Evolutionary conservation across 495 filamentous ascomycete genomes (phyloP).

Genomic region (Haplographium delicatum): DNA sequence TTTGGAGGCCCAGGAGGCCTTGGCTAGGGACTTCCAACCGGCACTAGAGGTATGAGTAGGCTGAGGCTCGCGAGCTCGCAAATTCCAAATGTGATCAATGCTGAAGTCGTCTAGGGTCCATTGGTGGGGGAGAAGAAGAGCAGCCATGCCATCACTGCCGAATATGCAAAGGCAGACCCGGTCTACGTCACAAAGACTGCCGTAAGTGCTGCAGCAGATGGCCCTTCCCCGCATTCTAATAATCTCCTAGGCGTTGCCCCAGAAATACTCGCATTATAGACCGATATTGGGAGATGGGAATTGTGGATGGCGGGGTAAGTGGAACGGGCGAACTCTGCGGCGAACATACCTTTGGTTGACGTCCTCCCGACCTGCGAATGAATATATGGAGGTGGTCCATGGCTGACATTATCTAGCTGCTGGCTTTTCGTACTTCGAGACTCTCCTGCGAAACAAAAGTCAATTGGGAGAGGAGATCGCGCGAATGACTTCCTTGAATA

Average conservation of each 20-base stretch:
- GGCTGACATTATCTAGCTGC: slow-evolving; percentile 54
- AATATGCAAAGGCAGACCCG: slow-evolving; percentile 90
- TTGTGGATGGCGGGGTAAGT: slow-evolving; percentile 94
- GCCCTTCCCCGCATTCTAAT: slow-evolving; percentile 17
- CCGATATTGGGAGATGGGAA: slow-evolving; percentile 89
- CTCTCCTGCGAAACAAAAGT: slow-evolving; percentile 60
- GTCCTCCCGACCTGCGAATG: background rate
- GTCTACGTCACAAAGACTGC: slow-evolving; percentile 78
- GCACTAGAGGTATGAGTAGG: slow-evolving; percentile 57
- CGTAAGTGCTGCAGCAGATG: slow-evolving; percentile 46
- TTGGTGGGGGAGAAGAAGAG: slow-evolving; percentile 73
- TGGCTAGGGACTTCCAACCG: slow-evolving; percentile 60
- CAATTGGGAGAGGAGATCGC: slow-evolving; percentile 62
- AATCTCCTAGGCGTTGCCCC: slow-evolving; percentile 60
- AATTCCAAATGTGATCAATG: slow-evolving; percentile 12
- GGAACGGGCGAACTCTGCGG: no score
- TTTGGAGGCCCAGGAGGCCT: slow-evolving; percentile 47
- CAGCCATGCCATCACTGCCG: slow-evolving; percentile 71
- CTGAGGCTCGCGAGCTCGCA: slow-evolving; percentile 49
- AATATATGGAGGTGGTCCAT: background rate
- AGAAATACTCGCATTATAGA: slow-evolving; percentile 83
- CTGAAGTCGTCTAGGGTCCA: slow-evolving; percentile 58
- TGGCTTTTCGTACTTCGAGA: slow-evolving; percentile 90
- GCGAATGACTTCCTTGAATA: slow-evolving; percentile 66
- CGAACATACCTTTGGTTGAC: no score